These are phyloP conservation scores for Clavispora santaluciae DNA, from an alignment of 805 yeast species.

Conservation along the genomic window DNA sequence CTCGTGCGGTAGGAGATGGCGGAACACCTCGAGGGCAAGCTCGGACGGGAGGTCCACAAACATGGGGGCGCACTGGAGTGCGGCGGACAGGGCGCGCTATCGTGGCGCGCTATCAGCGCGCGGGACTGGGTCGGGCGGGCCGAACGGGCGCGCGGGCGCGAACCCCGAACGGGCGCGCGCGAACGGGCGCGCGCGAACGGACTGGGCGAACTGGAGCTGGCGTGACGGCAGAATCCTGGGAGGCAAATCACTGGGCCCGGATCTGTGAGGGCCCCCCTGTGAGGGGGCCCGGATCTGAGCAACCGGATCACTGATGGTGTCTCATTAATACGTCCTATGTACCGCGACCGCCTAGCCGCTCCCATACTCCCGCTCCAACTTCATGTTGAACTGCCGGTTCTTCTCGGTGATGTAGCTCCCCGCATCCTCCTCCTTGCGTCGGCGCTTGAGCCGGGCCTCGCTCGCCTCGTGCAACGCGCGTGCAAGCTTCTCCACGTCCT, in stretches of 20 bases:
- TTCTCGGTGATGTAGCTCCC: constrained; percentile 59
- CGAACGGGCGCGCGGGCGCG: no score
- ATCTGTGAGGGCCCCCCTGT: no score
- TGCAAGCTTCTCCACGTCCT: constrained; percentile 25
- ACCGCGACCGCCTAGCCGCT: not conserved
- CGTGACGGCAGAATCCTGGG: no score
- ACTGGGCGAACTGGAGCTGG: no score
- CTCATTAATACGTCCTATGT: no score
- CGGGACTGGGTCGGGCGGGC: no score
- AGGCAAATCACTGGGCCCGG: no score
- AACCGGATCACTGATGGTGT: no score
- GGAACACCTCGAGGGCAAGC: constrained; percentile 8
- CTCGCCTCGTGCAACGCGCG: constrained; percentile 29
- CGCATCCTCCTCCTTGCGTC: constrained; percentile 34
- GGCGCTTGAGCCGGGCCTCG: constrained; percentile 27
- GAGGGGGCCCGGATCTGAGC: no score
- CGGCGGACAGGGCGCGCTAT: not conserved
- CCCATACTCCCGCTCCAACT: constrained; percentile 34
- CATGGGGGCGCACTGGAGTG: not conserved
- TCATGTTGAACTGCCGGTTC: constrained; percentile 69
- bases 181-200: no score
- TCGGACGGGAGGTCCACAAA: constrained; percentile 8
- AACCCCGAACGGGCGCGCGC: no score
- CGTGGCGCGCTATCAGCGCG: not conserved
- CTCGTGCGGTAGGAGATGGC: constrained; percentile 8